Percentiles rank a stretch among this genome's conserved stretches.
Conservation (phyloP, 2,329 filamentous ascomycete genomes). For the Trichoderma semiorbis region DNA sequence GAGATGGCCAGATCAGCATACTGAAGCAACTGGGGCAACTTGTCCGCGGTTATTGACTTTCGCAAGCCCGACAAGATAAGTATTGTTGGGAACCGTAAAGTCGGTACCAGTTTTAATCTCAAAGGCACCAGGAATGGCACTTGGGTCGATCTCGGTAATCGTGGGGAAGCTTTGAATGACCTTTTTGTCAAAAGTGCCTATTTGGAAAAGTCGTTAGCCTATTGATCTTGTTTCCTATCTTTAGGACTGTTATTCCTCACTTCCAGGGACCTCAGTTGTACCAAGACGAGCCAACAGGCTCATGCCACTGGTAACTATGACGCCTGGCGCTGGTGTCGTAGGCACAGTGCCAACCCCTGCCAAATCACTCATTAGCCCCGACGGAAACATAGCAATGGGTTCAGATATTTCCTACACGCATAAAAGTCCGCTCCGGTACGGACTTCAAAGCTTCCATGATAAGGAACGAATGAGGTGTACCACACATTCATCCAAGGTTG, state of each 20-base stretch:
- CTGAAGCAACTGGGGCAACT: conserved; percentile 9
- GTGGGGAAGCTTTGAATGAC: neutral
- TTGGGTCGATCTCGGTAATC: neutral
- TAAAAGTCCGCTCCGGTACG: conserved; percentile 3
- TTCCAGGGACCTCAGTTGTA: neutral
- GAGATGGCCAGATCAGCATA: neutral
- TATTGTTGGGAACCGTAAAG: neutral
- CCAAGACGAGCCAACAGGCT: neutral
- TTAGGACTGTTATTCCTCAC: neutral
- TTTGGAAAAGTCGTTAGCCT: neutral
- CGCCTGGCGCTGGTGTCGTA: neutral
- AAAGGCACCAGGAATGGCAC: neutral
- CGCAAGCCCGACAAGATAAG: conserved; percentile 9
- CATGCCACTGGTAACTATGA: conserved; percentile 1
- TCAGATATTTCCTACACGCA: neutral
- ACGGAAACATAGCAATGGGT: no score
- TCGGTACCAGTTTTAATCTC: conserved; percentile 6
- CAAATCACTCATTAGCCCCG: neutral
- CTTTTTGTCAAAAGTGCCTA: conserved; percentile 9
- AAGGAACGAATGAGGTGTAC: conserved; percentile 6
- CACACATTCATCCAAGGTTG: conserved; percentile 15
- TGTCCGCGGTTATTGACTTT: conserved; percentile 15
- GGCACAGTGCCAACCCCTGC: conserved; percentile 9
- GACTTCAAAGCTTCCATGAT: conserved; percentile 3
- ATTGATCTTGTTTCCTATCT: neutral